phyloP scores from a whole-genome alignment of 805 yeast species.

The Sugiyamaella lignohabitans region DNA sequence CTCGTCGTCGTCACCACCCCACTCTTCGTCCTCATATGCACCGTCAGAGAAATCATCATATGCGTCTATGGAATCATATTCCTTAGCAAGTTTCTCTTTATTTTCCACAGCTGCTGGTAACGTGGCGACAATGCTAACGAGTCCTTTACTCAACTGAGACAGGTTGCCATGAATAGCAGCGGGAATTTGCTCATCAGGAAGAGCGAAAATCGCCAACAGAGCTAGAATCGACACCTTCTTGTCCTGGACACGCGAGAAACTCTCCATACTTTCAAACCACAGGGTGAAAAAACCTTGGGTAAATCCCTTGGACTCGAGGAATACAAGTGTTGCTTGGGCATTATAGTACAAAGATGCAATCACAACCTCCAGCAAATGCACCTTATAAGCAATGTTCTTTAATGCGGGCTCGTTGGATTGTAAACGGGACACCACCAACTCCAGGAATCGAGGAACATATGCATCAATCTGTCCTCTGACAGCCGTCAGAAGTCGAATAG shows the following conservation, averaged over 20 bases:
- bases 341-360: conserved; percentile 60
- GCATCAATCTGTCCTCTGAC: conserved; percentile 44
- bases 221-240: conserved; percentile 71
- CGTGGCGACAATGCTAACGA: conserved; percentile 48
- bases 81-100: conserved; percentile 57
- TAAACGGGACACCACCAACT: conserved; percentile 39
- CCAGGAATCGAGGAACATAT: conserved; percentile 42
- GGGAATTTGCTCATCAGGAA: conserved; percentile 31
- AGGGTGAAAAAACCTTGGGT: conserved; percentile 48
- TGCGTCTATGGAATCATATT: conserved; percentile 30
- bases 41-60: conserved; percentile 23
- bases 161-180: conserved; percentile 28
- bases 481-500: conserved; percentile 56
- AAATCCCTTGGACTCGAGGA: conserved; percentile 41
- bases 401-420: conserved; percentile 30
- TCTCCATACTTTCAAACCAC: conserved; percentile 59
- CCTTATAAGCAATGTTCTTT: conserved; percentile 36
- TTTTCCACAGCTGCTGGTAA: conserved; percentile 68
- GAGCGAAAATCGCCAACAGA: conserved; percentile 43
- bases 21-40: conserved; percentile 36
- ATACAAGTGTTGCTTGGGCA: conserved; percentile 45
- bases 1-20: conserved; percentile 25
- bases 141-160: conserved; percentile 45
- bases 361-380: conserved; percentile 54
- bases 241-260: conserved; percentile 68